Conservation (phyloP, 139 green algal genomes). For the Haematococcus lacustris region DNA sequence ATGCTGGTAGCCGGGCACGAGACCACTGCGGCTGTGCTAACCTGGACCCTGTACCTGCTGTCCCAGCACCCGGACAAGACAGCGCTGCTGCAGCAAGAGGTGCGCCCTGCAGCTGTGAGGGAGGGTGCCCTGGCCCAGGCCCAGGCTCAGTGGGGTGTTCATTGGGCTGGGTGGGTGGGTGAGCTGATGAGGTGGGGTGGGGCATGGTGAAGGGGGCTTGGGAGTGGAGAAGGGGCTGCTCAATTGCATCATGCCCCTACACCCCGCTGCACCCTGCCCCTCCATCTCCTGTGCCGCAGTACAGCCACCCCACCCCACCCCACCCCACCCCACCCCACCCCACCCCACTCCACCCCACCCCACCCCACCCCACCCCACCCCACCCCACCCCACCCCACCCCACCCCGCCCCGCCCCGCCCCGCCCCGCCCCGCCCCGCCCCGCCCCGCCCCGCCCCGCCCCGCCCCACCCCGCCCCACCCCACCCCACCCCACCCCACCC, state of each 20-base stretch:
- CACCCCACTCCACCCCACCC: too few species aligned
- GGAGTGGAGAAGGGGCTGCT: background rate
- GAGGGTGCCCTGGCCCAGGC: background rate
- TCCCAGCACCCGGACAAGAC: slow-evolving; percentile 57
- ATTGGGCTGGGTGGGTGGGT: background rate
- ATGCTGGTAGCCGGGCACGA: slow-evolving; percentile 59
- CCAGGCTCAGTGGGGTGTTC: background rate
- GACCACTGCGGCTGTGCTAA: slow-evolving; percentile 75
- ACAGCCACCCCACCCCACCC: too few species aligned
- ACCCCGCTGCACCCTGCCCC: too few species aligned
- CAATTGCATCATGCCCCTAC: background rate
- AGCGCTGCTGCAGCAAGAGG: slow-evolving; percentile 51
- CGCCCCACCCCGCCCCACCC: too few species aligned
- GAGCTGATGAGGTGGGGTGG: background rate
- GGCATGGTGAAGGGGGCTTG: background rate
- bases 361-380: too few species aligned
- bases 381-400: too few species aligned
- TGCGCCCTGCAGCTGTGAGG: too few species aligned
- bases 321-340: too few species aligned
- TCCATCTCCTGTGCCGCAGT: too few species aligned
- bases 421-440: too few species aligned
- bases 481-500: background rate
- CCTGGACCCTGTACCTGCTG: slow-evolving; percentile 76
- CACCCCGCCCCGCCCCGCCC: too few species aligned
- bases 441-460: too few species aligned